Conservation (phyloP, 352 stramenopile genomes). For the Phytophthora tentaculata region DNA sequence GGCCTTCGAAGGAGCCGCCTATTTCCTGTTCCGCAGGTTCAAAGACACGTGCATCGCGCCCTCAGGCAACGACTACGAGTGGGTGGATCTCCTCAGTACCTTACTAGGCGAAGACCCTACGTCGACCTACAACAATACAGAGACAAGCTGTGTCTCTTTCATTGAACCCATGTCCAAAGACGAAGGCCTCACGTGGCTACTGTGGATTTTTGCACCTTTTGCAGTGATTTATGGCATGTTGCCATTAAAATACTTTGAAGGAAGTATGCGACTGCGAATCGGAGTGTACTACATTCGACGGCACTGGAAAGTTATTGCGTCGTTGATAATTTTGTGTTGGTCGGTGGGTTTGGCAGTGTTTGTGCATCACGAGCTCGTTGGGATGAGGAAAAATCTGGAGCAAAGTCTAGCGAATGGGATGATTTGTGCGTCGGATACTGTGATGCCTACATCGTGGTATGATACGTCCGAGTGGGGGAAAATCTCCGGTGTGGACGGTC, state of each 20-base stretch:
- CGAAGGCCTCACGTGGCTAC: conserved; percentile 39
- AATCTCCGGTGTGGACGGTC: conserved; percentile 36
- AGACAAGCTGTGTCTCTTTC: conserved; percentile 41
- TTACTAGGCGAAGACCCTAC: conserved; percentile 23
- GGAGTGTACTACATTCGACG: conserved; percentile 79
- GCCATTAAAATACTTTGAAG: conserved; percentile 74
- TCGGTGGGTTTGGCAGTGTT: conserved; percentile 68
- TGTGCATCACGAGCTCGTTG: conserved; percentile 60
- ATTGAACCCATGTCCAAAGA: conserved; percentile 34
- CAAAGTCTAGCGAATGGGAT: conserved; percentile 45
- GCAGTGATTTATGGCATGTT: conserved; percentile 65
- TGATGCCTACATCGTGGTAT: conserved; percentile 56
- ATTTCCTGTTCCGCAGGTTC: conserved; percentile 58
- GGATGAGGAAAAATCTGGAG: conserved; percentile 48
- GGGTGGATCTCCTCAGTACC: conserved; percentile 30
- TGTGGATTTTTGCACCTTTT: conserved; percentile 73
- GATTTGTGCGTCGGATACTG: conserved; percentile 49
- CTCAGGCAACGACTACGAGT: conserved; percentile 35
- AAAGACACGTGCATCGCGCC: conserved; percentile 47
- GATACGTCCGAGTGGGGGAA: conserved; percentile 42
- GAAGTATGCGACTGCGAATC: conserved; percentile 68
- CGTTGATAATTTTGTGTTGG: conserved; percentile 74
- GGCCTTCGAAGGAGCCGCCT: conserved; percentile 57
- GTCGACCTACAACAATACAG: conserved; percentile 12
- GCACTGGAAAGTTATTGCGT: conserved; percentile 75